These are phyloP conservation scores for Talaromyces sp. DNA, from an alignment of 2,329 filamentous ascomycete genomes.

Conservation along the genomic window DNA sequence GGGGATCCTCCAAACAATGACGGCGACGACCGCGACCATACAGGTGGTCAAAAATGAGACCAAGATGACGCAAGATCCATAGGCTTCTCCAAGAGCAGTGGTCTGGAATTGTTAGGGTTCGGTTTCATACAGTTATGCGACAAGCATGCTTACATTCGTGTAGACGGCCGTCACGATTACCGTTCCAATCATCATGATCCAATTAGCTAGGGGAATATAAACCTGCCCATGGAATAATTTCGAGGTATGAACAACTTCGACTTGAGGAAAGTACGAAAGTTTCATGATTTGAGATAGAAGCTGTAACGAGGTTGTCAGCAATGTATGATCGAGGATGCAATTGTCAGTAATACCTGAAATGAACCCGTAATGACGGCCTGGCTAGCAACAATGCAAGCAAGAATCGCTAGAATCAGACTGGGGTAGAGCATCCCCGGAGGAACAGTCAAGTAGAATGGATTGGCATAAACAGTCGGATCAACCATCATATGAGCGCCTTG, in stretches of 20 bases:
- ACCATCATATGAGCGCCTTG: constrained; percentile 70
- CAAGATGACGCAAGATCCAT: constrained; percentile 75
- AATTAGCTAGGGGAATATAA: constrained; percentile 73
- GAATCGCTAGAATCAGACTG: constrained; percentile 63
- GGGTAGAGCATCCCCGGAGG: constrained; percentile 67
- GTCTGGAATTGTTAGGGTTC: constrained; percentile 44
- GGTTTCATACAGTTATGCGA: neutral
- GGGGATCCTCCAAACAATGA: constrained; percentile 68
- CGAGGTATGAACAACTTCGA: constrained; percentile 70
- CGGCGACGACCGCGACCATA: constrained; percentile 68
- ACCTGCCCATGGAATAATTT: constrained; percentile 69
- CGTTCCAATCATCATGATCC: constrained; percentile 71
- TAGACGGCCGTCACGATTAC: constrained; percentile 72
- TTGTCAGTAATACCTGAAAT: constrained; percentile 55
- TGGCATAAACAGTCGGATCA: constrained; percentile 60
- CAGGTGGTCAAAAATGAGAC: constrained; percentile 76
- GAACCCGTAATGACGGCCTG: constrained; percentile 75
- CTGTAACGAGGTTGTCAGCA: constrained; percentile 24
- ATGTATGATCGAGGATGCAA: neutral
- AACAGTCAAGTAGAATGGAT: constrained; percentile 70
- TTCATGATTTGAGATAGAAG: constrained; percentile 70
- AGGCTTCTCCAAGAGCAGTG: constrained; percentile 67
- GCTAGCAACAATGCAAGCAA: constrained; percentile 61
- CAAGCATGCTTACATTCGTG: constrained; percentile 50
- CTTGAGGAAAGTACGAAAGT: constrained; percentile 69